Base-by-base conservation (phyloP, 1,139 yeast species). In the Hansenula lynferdii region DNA sequence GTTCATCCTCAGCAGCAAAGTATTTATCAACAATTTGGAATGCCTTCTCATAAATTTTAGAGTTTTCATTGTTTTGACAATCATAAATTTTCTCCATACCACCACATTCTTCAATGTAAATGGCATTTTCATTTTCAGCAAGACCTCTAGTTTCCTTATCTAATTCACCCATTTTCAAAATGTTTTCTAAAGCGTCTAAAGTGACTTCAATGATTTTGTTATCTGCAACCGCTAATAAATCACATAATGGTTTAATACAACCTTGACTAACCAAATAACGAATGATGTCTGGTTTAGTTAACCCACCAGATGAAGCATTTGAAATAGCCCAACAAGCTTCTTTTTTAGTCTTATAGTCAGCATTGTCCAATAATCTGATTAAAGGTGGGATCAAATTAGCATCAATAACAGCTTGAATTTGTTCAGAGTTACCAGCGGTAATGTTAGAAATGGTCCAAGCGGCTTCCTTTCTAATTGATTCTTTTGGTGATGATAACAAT, bases 271-370 rank as follows among this genome's bases (percentile, higher is more conserved):
- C 98, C 53, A 92, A 75, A 65, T 89, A 92, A 53, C 92, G 77
- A 53, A 92, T 90, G 62, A 89, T 96, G 40, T 89, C 96, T 8
- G 98, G 97, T 61, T 81, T 84, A 34, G 84, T 73, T 52, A 89
- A 72, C 26, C 97, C 97, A 54, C 98, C 97, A 16, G 96, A 85
- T 16, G 96, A 85, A 32, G 98, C 98, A 61, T 92, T 92, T 26
- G 97, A 89, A 53, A 92, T 85, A 27, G 97, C 98, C 98, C 98
- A 92, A 71, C 98, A 90, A 10, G 98, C 98, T 69, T 92, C 98
- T 66, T 92, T 92, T 63, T 87, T 85, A 31, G 97, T 92, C 69
- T 87, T 89, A 70, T 87, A 90, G 58, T 92, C 98, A 46, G 95
- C 97, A 42, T 77, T 73, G 39, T 57, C 65, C 58, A 92, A 73